Base-by-base conservation (phyloP, 2,329 filamentous ascomycete species). In the Cordyceps farinosa region DNA sequence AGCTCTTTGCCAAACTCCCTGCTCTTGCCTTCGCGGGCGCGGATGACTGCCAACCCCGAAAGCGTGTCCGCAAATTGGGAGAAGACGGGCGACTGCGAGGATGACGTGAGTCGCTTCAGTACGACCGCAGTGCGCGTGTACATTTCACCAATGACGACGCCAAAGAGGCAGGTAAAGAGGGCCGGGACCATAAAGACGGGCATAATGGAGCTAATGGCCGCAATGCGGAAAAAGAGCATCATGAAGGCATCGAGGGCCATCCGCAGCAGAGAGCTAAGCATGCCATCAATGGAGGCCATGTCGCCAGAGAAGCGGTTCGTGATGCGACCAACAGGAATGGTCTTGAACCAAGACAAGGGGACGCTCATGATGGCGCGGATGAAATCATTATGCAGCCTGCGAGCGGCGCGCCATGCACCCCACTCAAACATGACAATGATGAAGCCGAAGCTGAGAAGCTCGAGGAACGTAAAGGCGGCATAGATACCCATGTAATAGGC, bases 301-400 rank as follows among this genome's bases (percentile, higher is more conserved):
- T 86, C 84, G 42, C 83, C 81, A 1, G 82, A 81, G 66, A 86
- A 84, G 13, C 84, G 79, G 67, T 85, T 84, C 61, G 82, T 77
- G 62, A 84, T 78, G 47, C 83, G 78, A 13, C 83, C 80, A 17
- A 82, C 77, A 0, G 83, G 79, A 1, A 83, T 78, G 53, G 80
- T 72, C 69, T 84, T 83, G 67, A 83, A 86, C 84, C 84, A 87
- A 4, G 80, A 79, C 10, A 86, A 74, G 1, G 84, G 80, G 3
- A 84, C 84, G 30, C 76, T 75, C 73, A 87, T 76, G 22, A 86
- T 75, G 22, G 82, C 78, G 13, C 73, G 75, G 51, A 86, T 80
- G 58, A 86, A 80, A 57, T 79, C 78, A 15, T 76, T 76, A 72
- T 87, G 84, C 50, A 86, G 77, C 40, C 72, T 77, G 38, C 77